Percentiles rank a stretch among this genome's conserved stretches.
These are phyloP conservation scores for Rutstroemia sp. DNA, from an alignment of 2,329 filamentous ascomycete species.

Conservation along the genomic window DNA sequence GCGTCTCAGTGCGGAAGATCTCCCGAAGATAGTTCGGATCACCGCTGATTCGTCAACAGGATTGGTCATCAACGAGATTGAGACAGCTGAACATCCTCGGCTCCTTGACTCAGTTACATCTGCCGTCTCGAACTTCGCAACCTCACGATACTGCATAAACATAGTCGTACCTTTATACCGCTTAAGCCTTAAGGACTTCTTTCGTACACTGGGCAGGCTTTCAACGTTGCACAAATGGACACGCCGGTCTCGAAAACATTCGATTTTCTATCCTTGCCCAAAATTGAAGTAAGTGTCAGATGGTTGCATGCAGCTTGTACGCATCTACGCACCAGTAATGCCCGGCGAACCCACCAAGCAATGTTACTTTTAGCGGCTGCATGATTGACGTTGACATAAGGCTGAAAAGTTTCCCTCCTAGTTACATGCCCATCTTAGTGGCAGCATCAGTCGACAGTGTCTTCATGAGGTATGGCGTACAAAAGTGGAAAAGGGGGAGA, in stretches of 20 bases:
- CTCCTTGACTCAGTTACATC: no score
- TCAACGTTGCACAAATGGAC: background rate
- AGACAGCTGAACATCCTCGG: background rate
- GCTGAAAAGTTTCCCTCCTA: constrained; percentile 30
- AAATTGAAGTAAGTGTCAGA: constrained; percentile 42
- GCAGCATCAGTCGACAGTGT: constrained; percentile 65
- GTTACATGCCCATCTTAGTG: constrained; percentile 76
- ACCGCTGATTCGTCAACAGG: constrained; percentile 2
- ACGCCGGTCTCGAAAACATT: background rate
- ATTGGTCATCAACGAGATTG: constrained; percentile 4
- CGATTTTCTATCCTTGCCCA: constrained; percentile 41
- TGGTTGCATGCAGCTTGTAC: constrained; percentile 11
- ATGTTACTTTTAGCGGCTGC: background rate
- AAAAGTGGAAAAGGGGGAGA: constrained; percentile 45
- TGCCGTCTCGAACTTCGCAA: no score
- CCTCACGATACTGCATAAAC: no score
- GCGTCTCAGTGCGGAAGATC: background rate
- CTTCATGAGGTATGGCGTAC: constrained; percentile 67
- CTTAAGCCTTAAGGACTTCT: no score
- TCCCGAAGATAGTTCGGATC: background rate
- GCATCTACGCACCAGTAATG: background rate
- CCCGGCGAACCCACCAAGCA: background rate
- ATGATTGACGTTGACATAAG: constrained; percentile 12
- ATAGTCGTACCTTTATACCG: no score
- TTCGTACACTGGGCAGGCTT: no score